phyloP scores from a whole-genome alignment of 2,329 filamentous ascomycete genomes.

The Curvularia sp. region DNA sequence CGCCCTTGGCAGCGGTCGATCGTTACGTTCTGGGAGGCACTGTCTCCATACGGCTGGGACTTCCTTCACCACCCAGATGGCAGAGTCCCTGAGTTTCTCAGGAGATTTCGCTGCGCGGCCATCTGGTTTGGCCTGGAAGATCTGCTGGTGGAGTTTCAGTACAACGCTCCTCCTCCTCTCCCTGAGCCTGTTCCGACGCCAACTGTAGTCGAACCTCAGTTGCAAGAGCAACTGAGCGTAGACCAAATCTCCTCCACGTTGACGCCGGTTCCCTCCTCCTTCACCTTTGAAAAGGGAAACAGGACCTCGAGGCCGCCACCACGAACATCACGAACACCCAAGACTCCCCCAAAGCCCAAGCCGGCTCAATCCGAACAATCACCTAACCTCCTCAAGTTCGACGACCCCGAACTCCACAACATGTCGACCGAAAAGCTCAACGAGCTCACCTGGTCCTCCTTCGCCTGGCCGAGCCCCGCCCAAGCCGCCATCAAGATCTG shows the following conservation, averaged over 20 bases:
- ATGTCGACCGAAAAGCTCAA: background rate
- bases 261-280: background rate
- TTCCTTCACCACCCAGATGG: background rate
- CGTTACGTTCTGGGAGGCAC: slow-evolving; percentile 1
- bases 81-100: background rate
- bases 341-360: background rate
- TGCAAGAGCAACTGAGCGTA: background rate
- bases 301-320: background rate
- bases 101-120: background rate
- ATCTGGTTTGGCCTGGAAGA: slow-evolving; percentile 4
- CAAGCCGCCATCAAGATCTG: slow-evolving; percentile 5
- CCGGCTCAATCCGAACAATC: background rate
- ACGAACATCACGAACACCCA: background rate
- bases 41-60: background rate
- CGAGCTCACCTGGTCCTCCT: slow-evolving; percentile 7
- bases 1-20: slow-evolving; percentile 3
- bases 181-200: background rate
- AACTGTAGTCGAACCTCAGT: background rate
- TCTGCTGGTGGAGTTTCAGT: background rate
- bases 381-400: slow-evolving; percentile 4
- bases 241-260: background rate
- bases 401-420: background rate
- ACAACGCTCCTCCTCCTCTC: background rate
- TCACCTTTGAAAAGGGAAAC: background rate
- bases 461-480: background rate